A percentile compares a stretch with the other conserved stretches of the same genome.
phyloP scores from a whole-genome alignment of 2,329 filamentous ascomycete species.

The Periconia macrospinosa region DNA sequence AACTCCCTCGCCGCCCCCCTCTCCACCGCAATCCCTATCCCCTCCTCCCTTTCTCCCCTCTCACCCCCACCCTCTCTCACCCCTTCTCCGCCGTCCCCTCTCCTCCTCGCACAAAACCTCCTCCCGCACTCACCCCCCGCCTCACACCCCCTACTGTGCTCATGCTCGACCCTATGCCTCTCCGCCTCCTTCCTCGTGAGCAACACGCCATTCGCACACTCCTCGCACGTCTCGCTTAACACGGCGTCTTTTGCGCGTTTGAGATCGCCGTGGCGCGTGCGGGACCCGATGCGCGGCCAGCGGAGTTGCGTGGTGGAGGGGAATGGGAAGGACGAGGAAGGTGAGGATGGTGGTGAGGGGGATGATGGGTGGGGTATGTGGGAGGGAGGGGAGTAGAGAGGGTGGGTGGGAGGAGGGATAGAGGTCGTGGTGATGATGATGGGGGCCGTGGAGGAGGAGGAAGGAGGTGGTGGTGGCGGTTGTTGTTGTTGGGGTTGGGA shows the following conservation, averaged over 20 bases:
- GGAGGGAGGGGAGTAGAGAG: background rate
- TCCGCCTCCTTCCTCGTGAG: slow-evolving; percentile 27
- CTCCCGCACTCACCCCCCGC: slow-evolving; percentile 13
- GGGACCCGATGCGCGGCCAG: slow-evolving; percentile 20
- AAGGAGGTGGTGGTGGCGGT: background rate
- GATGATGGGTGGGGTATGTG: background rate
- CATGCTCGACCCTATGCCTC: slow-evolving; percentile 28
- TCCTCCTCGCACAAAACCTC: slow-evolving; percentile 26
- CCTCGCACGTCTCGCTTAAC: slow-evolving; percentile 20
- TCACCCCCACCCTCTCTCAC: background rate
- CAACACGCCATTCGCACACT: slow-evolving; percentile 24
- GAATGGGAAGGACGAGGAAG: slow-evolving; percentile 18
- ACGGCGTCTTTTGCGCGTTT: slow-evolving; percentile 14
- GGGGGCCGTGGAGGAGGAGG: background rate
- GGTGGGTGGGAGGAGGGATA: background rate
- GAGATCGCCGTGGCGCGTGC: slow-evolving; percentile 10
- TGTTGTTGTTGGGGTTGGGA: too few species aligned
- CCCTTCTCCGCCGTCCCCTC: background rate
- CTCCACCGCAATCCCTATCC: background rate
- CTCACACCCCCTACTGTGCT: slow-evolving; percentile 21
- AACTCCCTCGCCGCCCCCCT: background rate
- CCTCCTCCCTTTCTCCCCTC: background rate
- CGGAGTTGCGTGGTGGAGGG: slow-evolving; percentile 29
- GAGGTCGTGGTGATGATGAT: background rate
- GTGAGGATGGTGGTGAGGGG: background rate